Evolutionary conservation across 164 flowering plant species (phyloP), one percentile per base, ranked within the genome.

Genomic region (Tetracentron sinense): DNA sequence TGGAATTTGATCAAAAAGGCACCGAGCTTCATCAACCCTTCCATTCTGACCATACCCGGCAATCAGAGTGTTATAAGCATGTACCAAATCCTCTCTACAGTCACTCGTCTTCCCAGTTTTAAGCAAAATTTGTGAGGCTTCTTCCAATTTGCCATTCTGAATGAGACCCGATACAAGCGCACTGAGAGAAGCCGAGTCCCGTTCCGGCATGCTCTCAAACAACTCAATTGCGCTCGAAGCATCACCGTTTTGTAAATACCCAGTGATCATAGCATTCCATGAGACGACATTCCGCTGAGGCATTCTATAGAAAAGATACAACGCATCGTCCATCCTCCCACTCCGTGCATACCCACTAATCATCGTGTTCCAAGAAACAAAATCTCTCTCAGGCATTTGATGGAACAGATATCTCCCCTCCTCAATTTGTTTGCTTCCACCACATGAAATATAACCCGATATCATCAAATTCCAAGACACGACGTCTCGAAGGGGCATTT

Each of bases 31-130:
- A 58, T 74, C 67, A 28, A 80, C 68, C 33, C 58, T 58, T 29
- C 86, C 86, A 42, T 80, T 79, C 60, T 78, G 79, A 7, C 80
- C 81, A 61, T 80, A 82, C 82, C 76, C 75, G 57, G 74, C 82
- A 15, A 82, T 64, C 15, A 72, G 42, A 4, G 81, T 82, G 56
- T 82, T 79, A 78, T 71, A 77, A 62, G 83, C 81, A 60, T 60
- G 70, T n/a, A 82, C 62, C 58, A 82, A 46, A 53, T 79, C 75
- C 2, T 42, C 62, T 56, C 8, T 16, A 14, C 28, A 35, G 38
- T 42, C 66, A 47, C 49, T 63, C 25, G 5, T 14, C 1, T 27
- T 48, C 35, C 65, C 55, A 63, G 25, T 58, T 25, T 69, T 56
- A 28, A 30, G 23, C 54, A 82, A 48, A 52, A 75, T 16, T n/a